Percentiles rank a stretch among this genome's conserved stretches.
These are phyloP conservation scores for Suhomyces bribrorum DNA, from an alignment of 1,139 yeast genomes.

Conservation along the genomic window DNA sequence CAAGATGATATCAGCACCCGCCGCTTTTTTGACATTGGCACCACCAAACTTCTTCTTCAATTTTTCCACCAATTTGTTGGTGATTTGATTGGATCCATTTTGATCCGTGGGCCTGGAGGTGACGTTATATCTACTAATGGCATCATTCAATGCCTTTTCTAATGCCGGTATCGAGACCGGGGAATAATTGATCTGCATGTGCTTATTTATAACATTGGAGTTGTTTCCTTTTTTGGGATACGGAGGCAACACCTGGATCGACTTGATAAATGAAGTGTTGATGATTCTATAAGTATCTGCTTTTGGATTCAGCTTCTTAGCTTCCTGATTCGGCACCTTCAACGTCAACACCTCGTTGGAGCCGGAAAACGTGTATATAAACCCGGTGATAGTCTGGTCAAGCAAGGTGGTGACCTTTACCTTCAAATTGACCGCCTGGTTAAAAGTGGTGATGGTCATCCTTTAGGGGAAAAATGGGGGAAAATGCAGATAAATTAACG, in stretches of 20 bases:
- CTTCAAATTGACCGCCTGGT: constrained; percentile 42
- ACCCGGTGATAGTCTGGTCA: constrained; percentile 59
- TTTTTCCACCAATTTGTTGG: constrained; percentile 22
- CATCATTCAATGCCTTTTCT: constrained; percentile 18
- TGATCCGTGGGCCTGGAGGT: background rate
- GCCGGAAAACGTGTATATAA: constrained; percentile 57
- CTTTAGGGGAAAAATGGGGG: background rate
- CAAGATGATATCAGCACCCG: constrained; percentile 26
- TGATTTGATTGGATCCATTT: constrained; percentile 12
- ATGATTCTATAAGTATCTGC: constrained; percentile 50
- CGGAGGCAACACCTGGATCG: constrained; percentile 43
- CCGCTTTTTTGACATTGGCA: constrained; percentile 25
- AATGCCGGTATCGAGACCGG: constrained; percentile 20
- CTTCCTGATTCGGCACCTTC: constrained; percentile 22
- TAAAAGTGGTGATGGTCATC: constrained; percentile 32
- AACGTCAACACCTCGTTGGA: constrained; percentile 27
- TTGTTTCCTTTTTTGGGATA: constrained; percentile 20
- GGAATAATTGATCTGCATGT: constrained; percentile 10
- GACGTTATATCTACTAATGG: constrained; percentile 15
- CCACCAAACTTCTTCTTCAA: constrained; percentile 24
- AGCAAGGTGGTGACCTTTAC: constrained; percentile 62
- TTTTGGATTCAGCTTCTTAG: constrained; percentile 19
- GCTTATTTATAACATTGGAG: constrained; percentile 10
- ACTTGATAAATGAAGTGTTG: constrained; percentile 60
- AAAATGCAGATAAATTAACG: background rate